Conservation (phyloP, 2,329 filamentous ascomycete genomes). For the Colletotrichum lentis region DNA sequence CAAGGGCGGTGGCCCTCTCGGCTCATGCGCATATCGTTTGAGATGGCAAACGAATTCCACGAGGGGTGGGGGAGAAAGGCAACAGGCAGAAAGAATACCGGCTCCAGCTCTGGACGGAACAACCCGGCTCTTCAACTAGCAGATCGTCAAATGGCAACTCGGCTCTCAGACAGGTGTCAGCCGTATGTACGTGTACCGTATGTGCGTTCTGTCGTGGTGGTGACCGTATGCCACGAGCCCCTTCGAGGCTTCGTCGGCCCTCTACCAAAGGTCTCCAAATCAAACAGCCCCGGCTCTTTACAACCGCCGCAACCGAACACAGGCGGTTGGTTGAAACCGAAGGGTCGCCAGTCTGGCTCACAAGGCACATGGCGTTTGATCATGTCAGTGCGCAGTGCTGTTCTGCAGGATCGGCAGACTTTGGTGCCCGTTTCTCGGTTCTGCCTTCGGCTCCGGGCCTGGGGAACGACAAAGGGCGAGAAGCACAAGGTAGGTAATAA, state of each 20-base stretch:
- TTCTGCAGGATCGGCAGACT: not conserved
- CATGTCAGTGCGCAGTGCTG: not conserved
- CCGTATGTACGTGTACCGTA: not conserved
- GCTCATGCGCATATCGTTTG: slow-evolving; percentile 33
- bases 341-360: slow-evolving; percentile 12
- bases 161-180: slow-evolving; percentile 32
- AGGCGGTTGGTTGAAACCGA: not conserved
- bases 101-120: slow-evolving; percentile 7
- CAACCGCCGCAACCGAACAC: slow-evolving; percentile 6
- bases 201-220: slow-evolving; percentile 1
- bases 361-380: slow-evolving; percentile 1
- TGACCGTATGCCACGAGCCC: not conserved
- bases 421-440: slow-evolving; percentile 9
- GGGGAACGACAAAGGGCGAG: too few species aligned
- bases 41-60: slow-evolving; percentile 21
- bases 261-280: not conserved
- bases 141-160: slow-evolving; percentile 25
- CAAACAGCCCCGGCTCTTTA: not conserved
- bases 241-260: not conserved
- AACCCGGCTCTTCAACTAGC: slow-evolving; percentile 18
- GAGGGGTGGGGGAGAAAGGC: not conserved
- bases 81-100: not conserved
- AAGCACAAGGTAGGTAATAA: too few species aligned
- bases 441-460: slow-evolving; percentile 15
- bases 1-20: slow-evolving; percentile 20